These are phyloP conservation scores for Nitzschia palea DNA, from an alignment of 108 stramenopile genomes.

Conservation along the genomic window DNA sequence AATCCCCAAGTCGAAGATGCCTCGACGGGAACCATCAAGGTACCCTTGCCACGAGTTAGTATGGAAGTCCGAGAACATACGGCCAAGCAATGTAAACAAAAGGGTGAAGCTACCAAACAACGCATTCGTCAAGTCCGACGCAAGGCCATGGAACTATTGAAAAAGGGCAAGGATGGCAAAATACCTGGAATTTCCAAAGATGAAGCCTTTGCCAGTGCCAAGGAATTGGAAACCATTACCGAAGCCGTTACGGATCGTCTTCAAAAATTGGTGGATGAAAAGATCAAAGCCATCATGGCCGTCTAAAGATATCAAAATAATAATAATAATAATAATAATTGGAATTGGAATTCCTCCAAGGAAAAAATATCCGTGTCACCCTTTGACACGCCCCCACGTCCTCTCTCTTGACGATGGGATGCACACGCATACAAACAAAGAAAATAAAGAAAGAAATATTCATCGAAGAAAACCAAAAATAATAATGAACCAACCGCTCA, in stretches of 20 bases:
- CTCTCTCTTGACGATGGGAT: too few relatives aligned
- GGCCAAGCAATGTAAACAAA: slow-evolving; percentile 63
- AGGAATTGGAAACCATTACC: slow-evolving; percentile 74
- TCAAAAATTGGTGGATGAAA: slow-evolving; percentile 66
- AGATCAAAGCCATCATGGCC: slow-evolving; percentile 77
- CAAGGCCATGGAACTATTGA: slow-evolving; percentile 73
- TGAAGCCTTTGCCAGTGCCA: slow-evolving; percentile 81
- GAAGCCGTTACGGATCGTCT: slow-evolving; percentile 64
- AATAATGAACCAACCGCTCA: too few relatives aligned
- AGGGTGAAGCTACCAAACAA: slow-evolving; percentile 65
- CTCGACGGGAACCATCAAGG: slow-evolving; percentile 60
- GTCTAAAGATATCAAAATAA: slow-evolving; percentile 15
- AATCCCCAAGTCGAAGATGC: slow-evolving; percentile 85
- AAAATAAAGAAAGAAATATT: too few relatives aligned
- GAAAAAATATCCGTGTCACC: too few relatives aligned
- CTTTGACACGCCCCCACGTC: too few relatives aligned
- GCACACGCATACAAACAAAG: too few relatives aligned
- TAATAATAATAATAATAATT: background rate
- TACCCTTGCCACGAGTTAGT: slow-evolving; percentile 76
- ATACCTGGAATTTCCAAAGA: slow-evolving; percentile 80
- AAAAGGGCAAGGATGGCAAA: slow-evolving; percentile 81
- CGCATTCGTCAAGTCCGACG: slow-evolving; percentile 74
- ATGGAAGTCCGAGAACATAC: slow-evolving; percentile 74
- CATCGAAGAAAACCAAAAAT: too few relatives aligned
- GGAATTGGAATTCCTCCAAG: too few relatives aligned